A percentile compares a stretch with the other conserved stretches of the same genome.
Conservation (phyloP, 306 rosid genomes). For the Fragaria vesca region DNA sequence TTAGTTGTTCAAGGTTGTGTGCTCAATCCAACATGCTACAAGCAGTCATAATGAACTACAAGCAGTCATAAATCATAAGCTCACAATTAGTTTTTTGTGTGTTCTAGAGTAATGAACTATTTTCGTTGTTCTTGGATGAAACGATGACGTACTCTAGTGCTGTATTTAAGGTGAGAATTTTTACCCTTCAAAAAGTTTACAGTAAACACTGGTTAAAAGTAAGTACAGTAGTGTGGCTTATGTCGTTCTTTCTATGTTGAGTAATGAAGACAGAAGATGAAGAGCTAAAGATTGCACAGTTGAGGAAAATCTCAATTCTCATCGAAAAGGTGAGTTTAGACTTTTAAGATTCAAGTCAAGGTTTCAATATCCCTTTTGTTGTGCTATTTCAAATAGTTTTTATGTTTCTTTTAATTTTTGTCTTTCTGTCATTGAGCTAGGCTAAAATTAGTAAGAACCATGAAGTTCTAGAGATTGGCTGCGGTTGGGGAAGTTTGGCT, state of each 20-base stretch:
- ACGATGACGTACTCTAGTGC: slow-evolving; percentile 88
- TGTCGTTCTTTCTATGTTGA: slow-evolving; percentile 2
- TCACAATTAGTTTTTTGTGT: slow-evolving; percentile 19
- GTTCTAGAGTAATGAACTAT: slow-evolving; percentile 81
- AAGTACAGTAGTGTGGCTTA: slow-evolving; percentile 3
- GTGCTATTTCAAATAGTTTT: not conserved
- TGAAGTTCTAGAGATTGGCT: slow-evolving; percentile 84
- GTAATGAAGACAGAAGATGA: slow-evolving; percentile 53
- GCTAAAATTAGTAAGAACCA: slow-evolving; percentile 61
- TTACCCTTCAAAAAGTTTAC: slow-evolving; percentile 16
- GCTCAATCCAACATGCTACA: not conserved
- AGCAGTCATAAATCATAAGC: not conserved
- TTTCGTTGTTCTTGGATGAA: slow-evolving; percentile 80
- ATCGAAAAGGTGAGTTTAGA: slow-evolving; percentile 51
- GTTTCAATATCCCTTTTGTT: not conserved
- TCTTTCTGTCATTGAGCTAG: slow-evolving; percentile 30
- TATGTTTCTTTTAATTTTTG: not conserved
- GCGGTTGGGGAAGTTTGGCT: slow-evolving; percentile 94
- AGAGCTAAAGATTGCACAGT: slow-evolving; percentile 72
- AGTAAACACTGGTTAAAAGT: slow-evolving; percentile 5
- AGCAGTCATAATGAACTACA: not conserved
- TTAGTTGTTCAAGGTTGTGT: not conserved
- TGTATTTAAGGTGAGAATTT: slow-evolving; percentile 57
- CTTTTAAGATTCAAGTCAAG: not conserved
- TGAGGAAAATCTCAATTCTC: slow-evolving; percentile 65